These are phyloP conservation scores for Auricularia sp. DNA, from an alignment of 768 basidiomycete species.

Conservation along the genomic window DNA sequence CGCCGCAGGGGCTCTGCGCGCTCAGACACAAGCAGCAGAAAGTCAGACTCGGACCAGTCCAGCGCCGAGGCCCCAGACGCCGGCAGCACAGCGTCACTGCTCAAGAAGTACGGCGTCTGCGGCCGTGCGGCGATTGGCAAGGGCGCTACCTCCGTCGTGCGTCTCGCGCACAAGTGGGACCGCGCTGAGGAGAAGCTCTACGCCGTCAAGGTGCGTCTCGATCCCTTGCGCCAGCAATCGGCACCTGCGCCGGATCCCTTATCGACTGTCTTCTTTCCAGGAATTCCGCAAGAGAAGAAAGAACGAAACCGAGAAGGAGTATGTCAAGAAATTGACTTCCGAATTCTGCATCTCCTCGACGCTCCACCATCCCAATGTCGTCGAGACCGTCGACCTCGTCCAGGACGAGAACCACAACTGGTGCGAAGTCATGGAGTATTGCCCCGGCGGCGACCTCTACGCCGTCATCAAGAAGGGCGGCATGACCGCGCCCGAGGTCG, in stretches of 20 bases:
- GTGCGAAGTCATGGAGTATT: constrained; percentile 99
- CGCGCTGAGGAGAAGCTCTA: constrained; percentile 92
- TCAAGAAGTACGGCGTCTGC: constrained; percentile 94
- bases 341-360: constrained; percentile 99
- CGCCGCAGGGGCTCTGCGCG: constrained; percentile 60
- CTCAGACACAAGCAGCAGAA: constrained; percentile 52
- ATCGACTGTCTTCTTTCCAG: constrained; percentile 29
- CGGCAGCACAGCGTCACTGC: constrained; percentile 46
- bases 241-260: not conserved
- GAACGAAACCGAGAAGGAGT: constrained; percentile 98
- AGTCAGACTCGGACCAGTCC: constrained; percentile 59
- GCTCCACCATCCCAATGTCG: constrained; percentile 85
- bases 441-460: constrained; percentile 95
- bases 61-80: constrained; percentile 23
- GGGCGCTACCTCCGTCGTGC: constrained; percentile 95
- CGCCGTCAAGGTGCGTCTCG: constrained; percentile 77
- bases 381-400: constrained; percentile 98
- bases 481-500: constrained; percentile 87
- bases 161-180: constrained; percentile 98
- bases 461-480: constrained; percentile 97
- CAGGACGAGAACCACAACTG: constrained; percentile 94
- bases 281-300: constrained; percentile 97
- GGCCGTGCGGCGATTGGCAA: constrained; percentile 96
- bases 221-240: not conserved
- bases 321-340: constrained; percentile 98